Conservation (phyloP, 2,329 filamentous ascomycete genomes). For the Cytospora chrysosperma region DNA sequence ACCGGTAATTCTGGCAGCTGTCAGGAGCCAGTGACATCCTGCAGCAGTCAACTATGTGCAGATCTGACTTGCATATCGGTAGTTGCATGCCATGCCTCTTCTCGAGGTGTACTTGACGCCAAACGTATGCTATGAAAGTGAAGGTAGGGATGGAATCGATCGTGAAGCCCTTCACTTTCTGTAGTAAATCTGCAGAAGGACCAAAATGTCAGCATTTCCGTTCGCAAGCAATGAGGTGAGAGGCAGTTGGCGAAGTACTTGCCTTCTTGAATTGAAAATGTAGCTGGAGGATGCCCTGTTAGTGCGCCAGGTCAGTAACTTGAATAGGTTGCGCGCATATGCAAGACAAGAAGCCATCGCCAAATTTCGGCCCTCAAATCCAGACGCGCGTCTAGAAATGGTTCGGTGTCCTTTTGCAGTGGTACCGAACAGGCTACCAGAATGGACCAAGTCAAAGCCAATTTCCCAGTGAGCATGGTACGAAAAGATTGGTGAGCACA, state of each 20-base stretch:
- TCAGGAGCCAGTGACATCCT: not conserved
- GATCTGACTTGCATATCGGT: not conserved
- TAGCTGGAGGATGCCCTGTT: slow-evolving; percentile 85
- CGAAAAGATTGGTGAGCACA: slow-evolving; percentile 30
- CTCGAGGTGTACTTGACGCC: not conserved
- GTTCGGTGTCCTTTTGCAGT: too few species aligned
- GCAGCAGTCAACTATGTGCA: not conserved
- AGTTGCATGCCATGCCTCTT: slow-evolving; percentile 3
- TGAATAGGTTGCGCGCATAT: too few species aligned
- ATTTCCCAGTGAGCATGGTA: slow-evolving; percentile 15
- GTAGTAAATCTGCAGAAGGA: slow-evolving; percentile 51
- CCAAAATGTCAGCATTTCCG: slow-evolving; percentile 21
- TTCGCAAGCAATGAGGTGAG: not conserved
- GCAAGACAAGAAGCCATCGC: too few species aligned
- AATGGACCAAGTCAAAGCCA: not conserved
- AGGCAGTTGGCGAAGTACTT: slow-evolving; percentile 29
- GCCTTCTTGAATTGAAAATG: slow-evolving; percentile 99
- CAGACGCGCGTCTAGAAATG: too few species aligned
- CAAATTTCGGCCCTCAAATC: too few species aligned
- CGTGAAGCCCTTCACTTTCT: slow-evolving; percentile 42
- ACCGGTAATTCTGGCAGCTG: not conserved
- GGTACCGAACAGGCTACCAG: not conserved
- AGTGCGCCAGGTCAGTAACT: slow-evolving; percentile 15
- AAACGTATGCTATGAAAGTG: not conserved
- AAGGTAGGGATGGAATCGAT: not conserved